Evolutionary conservation across 257 asterid genomes (phyloP).

Genomic region (Misopates orontium): DNA sequence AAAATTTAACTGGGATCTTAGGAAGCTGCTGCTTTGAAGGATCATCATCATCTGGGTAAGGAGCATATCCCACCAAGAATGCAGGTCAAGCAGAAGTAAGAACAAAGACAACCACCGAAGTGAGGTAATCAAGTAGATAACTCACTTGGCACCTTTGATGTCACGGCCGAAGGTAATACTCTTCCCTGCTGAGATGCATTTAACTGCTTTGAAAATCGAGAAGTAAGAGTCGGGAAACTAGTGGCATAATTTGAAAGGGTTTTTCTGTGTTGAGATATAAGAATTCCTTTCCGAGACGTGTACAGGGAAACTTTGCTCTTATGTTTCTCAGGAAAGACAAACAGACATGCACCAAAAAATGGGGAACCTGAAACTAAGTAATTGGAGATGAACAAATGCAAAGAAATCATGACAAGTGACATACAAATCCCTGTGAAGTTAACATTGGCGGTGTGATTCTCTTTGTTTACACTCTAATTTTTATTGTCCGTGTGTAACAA

Average conservation of each 20-base stretch:
- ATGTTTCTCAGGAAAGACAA: background rate
- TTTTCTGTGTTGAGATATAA: constrained; percentile 13
- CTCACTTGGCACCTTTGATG: constrained; percentile 46
- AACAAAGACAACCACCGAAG: background rate
- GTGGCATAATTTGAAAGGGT: constrained; percentile 22
- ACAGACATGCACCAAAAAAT: constrained; percentile 2
- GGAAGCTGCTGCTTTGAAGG: constrained; percentile 45
- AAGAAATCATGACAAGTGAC: background rate
- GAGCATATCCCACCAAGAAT: constrained; percentile 6
- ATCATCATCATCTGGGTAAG: constrained; percentile 34
- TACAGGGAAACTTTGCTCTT: background rate
- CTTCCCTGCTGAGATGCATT: constrained; percentile 34
- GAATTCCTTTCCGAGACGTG: background rate
- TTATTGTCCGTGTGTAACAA: background rate
- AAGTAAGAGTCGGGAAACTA: constrained; percentile 22
- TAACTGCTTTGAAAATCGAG: constrained; percentile 32
- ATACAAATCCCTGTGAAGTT: background rate
- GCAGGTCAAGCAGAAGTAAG: constrained; percentile 20
- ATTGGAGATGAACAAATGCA: background rate
- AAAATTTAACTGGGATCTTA: constrained; percentile 55
- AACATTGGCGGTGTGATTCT: background rate
- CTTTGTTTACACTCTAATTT: background rate
- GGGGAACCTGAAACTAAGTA: background rate
- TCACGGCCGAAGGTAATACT: constrained; percentile 39
- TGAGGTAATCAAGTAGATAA: constrained; percentile 25